Evolutionary conservation across 2,329 filamentous ascomycete species (phyloP), one percentile per base, ranked within the genome.

Genomic region (Cladophialophora bantiana): DNA sequence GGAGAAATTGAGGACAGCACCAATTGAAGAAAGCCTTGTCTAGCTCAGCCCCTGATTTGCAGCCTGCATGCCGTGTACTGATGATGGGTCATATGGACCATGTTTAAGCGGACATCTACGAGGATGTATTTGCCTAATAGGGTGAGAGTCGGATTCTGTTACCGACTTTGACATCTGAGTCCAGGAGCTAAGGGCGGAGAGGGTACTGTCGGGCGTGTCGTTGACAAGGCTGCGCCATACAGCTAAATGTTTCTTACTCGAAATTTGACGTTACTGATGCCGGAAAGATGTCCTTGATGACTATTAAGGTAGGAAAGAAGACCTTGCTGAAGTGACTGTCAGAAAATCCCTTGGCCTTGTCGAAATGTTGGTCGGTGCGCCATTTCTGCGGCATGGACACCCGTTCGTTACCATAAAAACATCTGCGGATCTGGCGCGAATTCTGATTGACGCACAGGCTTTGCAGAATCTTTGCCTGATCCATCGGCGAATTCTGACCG

Each of bases 1-100:
- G 20, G 18, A 50, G 45, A 50, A 20, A 50, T 26, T 50, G 18
- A 26, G 45, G 45, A 50, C 3, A 26, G 45, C 20, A 26, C 45
- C 45, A 50, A 26, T 50, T 12, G 20, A 26, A 26, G 18, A 10
- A 50, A 50, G 45, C 45, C 45, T 50, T 26, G 18, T 50, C 45
- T 18, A 50, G 18, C 45, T 7, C 45, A 50, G 26, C 10, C 45
- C 45, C 18, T 50, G 45, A 50, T 26, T 13, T 50, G 45, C 45
- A 26, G 20, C 45, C 45, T 50, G 45, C 45, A 18, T 50, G 45
- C 45, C 4, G 45, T 26, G 45, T 50, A 50, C 26, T 26, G 45
- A 26, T 50, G 45, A 50, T 50, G 45, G 45, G 45, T 50, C 45
- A 50, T 50, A 50, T 50, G 45, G 9, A 26, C 45, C 18, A 9